Base-by-base conservation (phyloP, 371 early-diverging fungal genomes). In the Lichtheimia hyalospora region DNA sequence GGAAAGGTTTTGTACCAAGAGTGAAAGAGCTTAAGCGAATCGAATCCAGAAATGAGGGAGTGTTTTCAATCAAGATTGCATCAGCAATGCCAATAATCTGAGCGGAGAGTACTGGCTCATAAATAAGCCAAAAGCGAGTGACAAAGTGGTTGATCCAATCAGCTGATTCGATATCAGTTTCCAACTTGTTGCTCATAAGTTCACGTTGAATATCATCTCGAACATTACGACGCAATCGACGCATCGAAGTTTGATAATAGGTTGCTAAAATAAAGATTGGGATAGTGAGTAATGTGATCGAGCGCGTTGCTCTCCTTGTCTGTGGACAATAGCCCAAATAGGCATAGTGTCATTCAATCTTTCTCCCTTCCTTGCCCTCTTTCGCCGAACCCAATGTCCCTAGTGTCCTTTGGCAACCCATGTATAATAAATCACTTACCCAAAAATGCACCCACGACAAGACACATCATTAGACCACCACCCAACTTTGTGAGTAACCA, bases 131-230 rank as follows among this genome's bases (percentile, higher is more conserved):
- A 71, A 97, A 94, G 52, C 81, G 71, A 6, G 73, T 66, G 48
- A 78, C 53, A 50, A 98, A 94, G 75, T 90, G 90, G 76, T 99
- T 99, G 60, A 99, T 80, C 99, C 99, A 99, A 58, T 96, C 97
- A 3, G 92, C 96, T 43, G 93, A 86, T 73, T 99, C 99, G 16
- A 65, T 61, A 51, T 85, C 83, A 2, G 80, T 72, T 40, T 86
- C 89, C n/a, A 87, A 67, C 43, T 66, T 75, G 57, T 74, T 73
- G 24, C 67, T 68, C 43, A 78, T 68, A 54, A 87, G 58, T 57
- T 89, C 89, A 24, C 92, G 85, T 53, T 83, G 77, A 43, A 91
- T 74, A 65, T 92, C 91, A 60, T 90, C 90, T 52, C 91, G 77
- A 16, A 85, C 82, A 48, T 84, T 79, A 51, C 89, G 83, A 56